Percentiles rank a stretch among this genome's conserved stretches.
phyloP scores from a whole-genome alignment of 345 rosid genomes.

The Nasturtium officinale region DNA sequence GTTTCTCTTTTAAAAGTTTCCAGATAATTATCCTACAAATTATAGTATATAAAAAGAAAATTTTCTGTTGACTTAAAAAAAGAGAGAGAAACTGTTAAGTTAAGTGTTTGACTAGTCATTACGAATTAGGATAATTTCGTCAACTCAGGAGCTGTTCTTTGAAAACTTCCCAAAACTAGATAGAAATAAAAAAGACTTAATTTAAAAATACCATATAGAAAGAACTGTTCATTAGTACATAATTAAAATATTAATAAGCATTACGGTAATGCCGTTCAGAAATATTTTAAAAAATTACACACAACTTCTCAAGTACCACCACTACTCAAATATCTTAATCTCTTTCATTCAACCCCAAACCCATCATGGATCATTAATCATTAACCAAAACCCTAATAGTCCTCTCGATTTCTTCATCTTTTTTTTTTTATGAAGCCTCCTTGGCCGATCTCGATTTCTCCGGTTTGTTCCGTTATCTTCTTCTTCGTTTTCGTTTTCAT shows the following conservation, averaged over 20 bases:
- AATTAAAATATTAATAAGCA: slow-evolving; percentile 31
- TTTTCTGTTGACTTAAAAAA: no score
- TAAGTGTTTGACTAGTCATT: not conserved
- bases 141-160: not conserved
- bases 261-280: slow-evolving; percentile 37
- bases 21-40: no score
- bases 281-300: not conserved
- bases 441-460: slow-evolving; percentile 44
- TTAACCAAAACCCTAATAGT: slow-evolving; percentile 27
- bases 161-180: slow-evolving; percentile 32
- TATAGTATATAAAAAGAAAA: no score
- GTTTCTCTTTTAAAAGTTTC: no score
- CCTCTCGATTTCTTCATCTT: slow-evolving; percentile 19
- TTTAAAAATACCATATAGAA: not conserved
- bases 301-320: slow-evolving; percentile 23
- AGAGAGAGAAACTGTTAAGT: no score
- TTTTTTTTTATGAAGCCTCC: slow-evolving; percentile 64
- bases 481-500: slow-evolving; percentile 5
- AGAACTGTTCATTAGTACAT: slow-evolving; percentile 28
- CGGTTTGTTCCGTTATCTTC: slow-evolving; percentile 44
- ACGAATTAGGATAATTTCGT: no score
- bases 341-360: slow-evolving; percentile 13
- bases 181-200: not conserved
- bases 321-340: slow-evolving; percentile 20
- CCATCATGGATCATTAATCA: slow-evolving; percentile 26